Conservation (phyloP, 441 rosid genomes). For the Populus hybrid region DNA sequence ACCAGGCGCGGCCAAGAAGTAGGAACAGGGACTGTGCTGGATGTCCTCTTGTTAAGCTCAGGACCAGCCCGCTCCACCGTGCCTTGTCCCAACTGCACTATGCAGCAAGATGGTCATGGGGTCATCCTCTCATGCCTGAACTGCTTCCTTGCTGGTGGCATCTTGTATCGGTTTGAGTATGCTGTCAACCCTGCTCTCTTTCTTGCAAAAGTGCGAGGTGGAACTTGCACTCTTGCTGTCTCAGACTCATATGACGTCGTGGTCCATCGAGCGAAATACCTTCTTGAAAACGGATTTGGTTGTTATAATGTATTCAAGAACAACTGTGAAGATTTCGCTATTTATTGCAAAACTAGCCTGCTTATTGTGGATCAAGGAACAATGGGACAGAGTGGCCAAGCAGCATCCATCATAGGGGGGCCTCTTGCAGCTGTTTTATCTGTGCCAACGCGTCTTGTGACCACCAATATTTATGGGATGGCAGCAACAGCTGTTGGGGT, state of each 20-base stretch:
- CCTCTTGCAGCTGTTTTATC: constrained; percentile 80
- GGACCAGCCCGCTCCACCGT: constrained; percentile 47
- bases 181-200: constrained; percentile 73
- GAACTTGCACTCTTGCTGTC: constrained; percentile 83
- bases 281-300: constrained; percentile 79
- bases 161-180: constrained; percentile 71
- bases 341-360: constrained; percentile 82
- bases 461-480: constrained; percentile 82
- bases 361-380: constrained; percentile 52
- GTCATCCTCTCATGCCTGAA: constrained; percentile 75
- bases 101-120: constrained; percentile 52
- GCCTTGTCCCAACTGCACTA: constrained; percentile 63
- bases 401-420: constrained; percentile 71
- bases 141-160: constrained; percentile 89
- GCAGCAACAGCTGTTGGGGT: constrained; percentile 69
- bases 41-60: constrained; percentile 64
- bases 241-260: constrained; percentile 49
- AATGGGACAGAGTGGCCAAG: constrained; percentile 84
- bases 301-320: constrained; percentile 77
- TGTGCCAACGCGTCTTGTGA: constrained; percentile 61
- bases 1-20: constrained; percentile 90
- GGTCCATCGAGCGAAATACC: constrained; percentile 64
- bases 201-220: constrained; percentile 84
- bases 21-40: constrained; percentile 78
- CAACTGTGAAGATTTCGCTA: constrained; percentile 80